Evolutionary conservation across 495 filamentous ascomycete genomes (phyloP), one percentile per base, ranked within the genome.

Genomic region (Aspergillus hancockii): DNA sequence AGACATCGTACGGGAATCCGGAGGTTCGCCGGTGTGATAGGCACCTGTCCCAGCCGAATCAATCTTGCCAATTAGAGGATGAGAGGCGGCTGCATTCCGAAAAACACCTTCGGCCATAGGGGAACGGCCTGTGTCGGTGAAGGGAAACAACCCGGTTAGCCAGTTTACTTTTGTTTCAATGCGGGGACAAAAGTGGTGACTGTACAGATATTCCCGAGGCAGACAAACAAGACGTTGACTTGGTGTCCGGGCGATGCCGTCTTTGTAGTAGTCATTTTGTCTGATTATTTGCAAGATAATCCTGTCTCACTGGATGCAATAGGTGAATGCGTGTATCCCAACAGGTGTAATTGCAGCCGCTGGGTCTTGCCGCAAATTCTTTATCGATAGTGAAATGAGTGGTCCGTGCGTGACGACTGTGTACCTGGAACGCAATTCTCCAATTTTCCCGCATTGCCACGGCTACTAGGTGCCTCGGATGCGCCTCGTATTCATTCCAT

Each of bases 91-190:
- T 8, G 95, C 71, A 28, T 85, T 83, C 36, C 84, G 85, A 78
- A 98, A 97, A 60, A 94, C 89, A 41, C 88, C 94, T 78, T 97
- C 93, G 32, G 93, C 92, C 94, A 98, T 98, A 3, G 94, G 89
- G 2, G 92, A 97, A 28, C 85, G 82, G 61, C 82, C 77, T 83
- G 52, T 32, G 49, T 58, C 51, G 58, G 60, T 43, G 51, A 34
- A 40, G 49, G 16, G 13, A 41, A 16, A 16, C 12, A 14, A 16
- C 38, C 55, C 47, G 51, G 32, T 28, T 28, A 28, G 25, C 25
- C 7, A 28, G 46, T 53, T 43, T 56, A 45, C 58, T 49, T 60
- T 61, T 34, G 57, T 22, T 59, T 41, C 47, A 16, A 23, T 8
- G 31, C 32, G 31, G 51, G 63, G 32, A n/a, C 23, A 36, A 49